Evolutionary conservation across 2,329 filamentous ascomycete genomes (phyloP).

Genomic region (Phyllosticta citribraziliensis): DNA sequence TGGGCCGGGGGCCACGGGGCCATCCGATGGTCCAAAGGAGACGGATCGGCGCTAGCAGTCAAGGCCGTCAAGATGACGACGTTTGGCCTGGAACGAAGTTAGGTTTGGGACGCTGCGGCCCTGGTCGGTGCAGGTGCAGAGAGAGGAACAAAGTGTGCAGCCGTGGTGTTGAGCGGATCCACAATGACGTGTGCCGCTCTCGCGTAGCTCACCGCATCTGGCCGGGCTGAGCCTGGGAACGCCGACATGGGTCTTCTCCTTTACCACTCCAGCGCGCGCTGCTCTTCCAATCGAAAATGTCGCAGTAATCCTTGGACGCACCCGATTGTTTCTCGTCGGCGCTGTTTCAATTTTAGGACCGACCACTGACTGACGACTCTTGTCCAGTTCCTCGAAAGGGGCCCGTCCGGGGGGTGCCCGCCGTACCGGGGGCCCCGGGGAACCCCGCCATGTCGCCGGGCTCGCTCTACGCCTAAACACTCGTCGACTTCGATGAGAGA

Average conservation of each 20-base stretch:
- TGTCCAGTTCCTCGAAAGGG: background rate
- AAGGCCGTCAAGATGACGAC: background rate
- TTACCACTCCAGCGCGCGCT: background rate
- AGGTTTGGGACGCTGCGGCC: background rate
- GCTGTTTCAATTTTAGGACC: background rate
- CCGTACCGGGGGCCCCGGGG: background rate
- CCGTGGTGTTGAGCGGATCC: constrained; percentile 5
- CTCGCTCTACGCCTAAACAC: background rate
- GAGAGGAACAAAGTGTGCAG: background rate
- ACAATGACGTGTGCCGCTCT: constrained; percentile 7
- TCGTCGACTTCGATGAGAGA: background rate
- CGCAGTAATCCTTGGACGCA: background rate
- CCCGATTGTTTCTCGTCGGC: background rate
- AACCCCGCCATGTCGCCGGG: background rate
- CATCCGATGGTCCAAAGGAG: background rate
- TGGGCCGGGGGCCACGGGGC: background rate
- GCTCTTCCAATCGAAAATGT: background rate
- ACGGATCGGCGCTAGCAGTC: background rate
- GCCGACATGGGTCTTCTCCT: background rate
- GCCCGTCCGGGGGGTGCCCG: background rate
- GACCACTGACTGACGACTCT: background rate
- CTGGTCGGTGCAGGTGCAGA: background rate
- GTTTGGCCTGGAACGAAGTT: background rate
- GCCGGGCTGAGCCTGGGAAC: constrained; percentile 1
- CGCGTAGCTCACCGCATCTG: constrained; percentile 8